A percentile compares a stretch with the other conserved stretches of the same genome.
phyloP scores from a whole-genome alignment of 208 protist genomes.

The Spongospora subterranea region DNA sequence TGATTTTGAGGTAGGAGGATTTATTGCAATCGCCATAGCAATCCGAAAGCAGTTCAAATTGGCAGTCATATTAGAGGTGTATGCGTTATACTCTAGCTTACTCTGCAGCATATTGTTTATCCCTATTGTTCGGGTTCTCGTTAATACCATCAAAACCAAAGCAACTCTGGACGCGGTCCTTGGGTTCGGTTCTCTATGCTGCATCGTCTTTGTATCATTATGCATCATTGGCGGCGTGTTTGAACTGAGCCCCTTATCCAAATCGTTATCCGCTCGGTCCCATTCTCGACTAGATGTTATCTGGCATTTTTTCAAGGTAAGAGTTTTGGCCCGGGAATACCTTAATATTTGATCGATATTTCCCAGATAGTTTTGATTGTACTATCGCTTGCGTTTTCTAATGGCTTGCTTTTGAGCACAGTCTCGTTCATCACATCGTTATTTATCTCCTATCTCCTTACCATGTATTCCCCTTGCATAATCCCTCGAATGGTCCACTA shows the following conservation, averaged over 20 bases:
- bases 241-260: slow-evolving; percentile 33
- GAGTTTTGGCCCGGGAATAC: neutral
- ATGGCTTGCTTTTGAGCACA: neutral
- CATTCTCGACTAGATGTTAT: neutral
- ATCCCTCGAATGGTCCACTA: slow-evolving; percentile 4
- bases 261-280: neutral
- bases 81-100: neutral
- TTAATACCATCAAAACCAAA: neutral
- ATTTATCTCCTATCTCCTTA: neutral
- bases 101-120: neutral
- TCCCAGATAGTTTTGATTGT: slow-evolving; percentile 2
- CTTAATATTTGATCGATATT: neutral
- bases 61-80: neutral
- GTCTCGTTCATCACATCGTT: neutral
- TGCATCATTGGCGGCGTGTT: neutral
- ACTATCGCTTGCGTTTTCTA: neutral
- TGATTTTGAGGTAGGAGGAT: neutral
- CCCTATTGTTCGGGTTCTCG: neutral
- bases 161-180: neutral
- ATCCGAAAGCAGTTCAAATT: neutral
- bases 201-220: neutral
- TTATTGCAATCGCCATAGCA: neutral
- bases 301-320: neutral
- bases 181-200: neutral
- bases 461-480: neutral